Evolutionary conservation across 768 basidiomycete species (phyloP).

Genomic region (Phanerodontia chrysosporium): DNA sequence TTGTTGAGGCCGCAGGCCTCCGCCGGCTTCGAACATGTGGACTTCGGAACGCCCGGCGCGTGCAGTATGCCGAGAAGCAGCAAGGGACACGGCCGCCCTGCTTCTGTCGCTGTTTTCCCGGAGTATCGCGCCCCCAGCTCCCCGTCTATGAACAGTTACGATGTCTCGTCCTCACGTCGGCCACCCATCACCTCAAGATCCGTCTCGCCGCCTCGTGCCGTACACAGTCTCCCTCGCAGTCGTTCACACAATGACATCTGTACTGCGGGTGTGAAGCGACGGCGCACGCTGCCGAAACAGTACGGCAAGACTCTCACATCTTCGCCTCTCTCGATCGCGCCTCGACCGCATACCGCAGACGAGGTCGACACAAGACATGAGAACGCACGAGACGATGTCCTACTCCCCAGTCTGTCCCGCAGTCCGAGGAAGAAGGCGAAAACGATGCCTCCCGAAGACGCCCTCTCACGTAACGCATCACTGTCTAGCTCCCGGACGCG

Average conservation of each 20-base stretch:
- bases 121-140: background rate
- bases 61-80: background rate
- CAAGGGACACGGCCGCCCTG: conserved; percentile 1
- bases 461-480: background rate
- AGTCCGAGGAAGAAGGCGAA: conserved; percentile 1
- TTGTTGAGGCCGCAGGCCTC: conserved; percentile 13
- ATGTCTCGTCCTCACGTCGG: background rate
- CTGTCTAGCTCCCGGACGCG: background rate
- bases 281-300: background rate
- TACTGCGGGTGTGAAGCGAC: background rate
- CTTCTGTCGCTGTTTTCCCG: conserved; percentile 7
- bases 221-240: background rate
- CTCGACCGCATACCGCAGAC: conserved; percentile 26
- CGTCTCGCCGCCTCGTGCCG: background rate
- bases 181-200: background rate
- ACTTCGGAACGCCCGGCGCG: background rate
- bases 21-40: background rate
- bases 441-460: background rate
- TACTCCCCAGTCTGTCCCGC: conserved; percentile 9
- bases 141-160: background rate
- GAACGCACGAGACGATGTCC: background rate
- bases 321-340: conserved; percentile 5
- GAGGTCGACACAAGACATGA: background rate
- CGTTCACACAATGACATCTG: background rate
- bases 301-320: background rate